Evolutionary conservation across 176 grass and related monocot genomes (phyloP), one percentile per base, ranked within the genome.

Genomic region (Musa troglodytarum): DNA sequence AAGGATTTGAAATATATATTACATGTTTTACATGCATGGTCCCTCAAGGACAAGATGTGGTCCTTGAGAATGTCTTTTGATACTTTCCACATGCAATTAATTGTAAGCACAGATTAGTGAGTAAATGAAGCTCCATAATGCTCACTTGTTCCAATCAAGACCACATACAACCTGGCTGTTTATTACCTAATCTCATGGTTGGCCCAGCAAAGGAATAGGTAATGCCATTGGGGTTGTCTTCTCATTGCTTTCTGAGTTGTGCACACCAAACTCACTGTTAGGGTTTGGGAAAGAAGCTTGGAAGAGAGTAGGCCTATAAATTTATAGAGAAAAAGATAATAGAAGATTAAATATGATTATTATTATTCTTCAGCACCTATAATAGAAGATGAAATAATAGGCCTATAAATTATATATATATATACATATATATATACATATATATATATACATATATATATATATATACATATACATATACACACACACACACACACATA

Each of bases 1-100:
- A 52, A 65, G 61, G 75, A 14, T 64, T 76, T 76, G 74, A 76
- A 34, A 58, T 76, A 26, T 65, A 65, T 65, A 69, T 69, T 3
- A 43, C 11, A 34, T 66, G 63, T 76, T 25, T 62, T 23, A 63
- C 14, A 76, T 64, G 13, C 13, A 64, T 25, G 6, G 11, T 65
- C 25, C 22, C 28, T 68, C 65, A 15, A 68, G 22, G 50, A 29
- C 53, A 74, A 28, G 15, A 19, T 34, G 49, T 17, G 34, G 49
- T 66, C 20, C 59, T 65, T 66, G 34, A 77, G 61, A 20, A 62
- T 43, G 12, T 21, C 56, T 76, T 34, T 53, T 23, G 21, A 52
- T 53, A n/a, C 11, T 72, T 10, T 51, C 34, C 68, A 72, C 5
- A 8, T 49, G 55, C 34, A 52, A 65, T 49, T 49, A 19, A 10